These are phyloP conservation scores for Sporothrix variecibatus DNA, from an alignment of 2,329 filamentous ascomycete genomes.

Conservation along the genomic window DNA sequence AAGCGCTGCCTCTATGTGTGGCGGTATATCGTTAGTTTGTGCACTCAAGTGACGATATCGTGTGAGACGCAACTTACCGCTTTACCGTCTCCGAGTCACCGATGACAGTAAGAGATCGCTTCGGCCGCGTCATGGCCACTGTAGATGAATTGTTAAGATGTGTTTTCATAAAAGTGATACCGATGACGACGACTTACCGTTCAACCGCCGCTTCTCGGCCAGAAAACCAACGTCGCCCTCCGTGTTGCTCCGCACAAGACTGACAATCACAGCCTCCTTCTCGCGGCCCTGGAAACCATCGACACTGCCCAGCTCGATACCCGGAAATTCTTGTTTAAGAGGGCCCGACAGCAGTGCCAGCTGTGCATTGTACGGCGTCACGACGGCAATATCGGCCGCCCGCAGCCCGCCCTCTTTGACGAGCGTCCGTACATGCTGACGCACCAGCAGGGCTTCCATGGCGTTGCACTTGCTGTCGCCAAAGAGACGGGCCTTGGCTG, in stretches of 20 bases:
- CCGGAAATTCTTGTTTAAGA: constrained; percentile 78
- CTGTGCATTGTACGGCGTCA: constrained; percentile 97
- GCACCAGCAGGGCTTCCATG: constrained; percentile 81
- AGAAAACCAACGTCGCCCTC: constrained; percentile 90
- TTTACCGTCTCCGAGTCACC: constrained; percentile 93
- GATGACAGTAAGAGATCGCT: constrained; percentile 84
- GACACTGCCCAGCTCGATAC: constrained; percentile 91
- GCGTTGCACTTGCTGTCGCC: constrained; percentile 83
- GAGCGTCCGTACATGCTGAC: constrained; percentile 72
- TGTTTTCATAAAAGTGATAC: too few species aligned
- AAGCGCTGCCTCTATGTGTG: constrained; percentile 70
- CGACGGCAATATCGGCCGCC: constrained; percentile 83
- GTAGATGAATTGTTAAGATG: constrained; percentile 27
- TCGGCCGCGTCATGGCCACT: constrained; percentile 97
- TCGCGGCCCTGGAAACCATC: constrained; percentile 95
- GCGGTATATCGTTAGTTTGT: constrained; percentile 17
- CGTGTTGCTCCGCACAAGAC: constrained; percentile 87
- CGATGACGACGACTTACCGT: too few species aligned
- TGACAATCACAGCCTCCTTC: constrained; percentile 93
- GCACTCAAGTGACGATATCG: neutral
- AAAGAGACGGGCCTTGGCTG: constrained; percentile 36
- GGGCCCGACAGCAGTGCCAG: constrained; percentile 71
- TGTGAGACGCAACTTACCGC: constrained; percentile 52
- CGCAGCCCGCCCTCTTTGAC: constrained; percentile 73
- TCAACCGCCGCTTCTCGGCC: constrained; percentile 85